Percentiles rank a stretch among this genome's conserved stretches.
Evolutionary conservation across 306 rosid genomes (phyloP).

Genomic region (Datisca glomerata): DNA sequence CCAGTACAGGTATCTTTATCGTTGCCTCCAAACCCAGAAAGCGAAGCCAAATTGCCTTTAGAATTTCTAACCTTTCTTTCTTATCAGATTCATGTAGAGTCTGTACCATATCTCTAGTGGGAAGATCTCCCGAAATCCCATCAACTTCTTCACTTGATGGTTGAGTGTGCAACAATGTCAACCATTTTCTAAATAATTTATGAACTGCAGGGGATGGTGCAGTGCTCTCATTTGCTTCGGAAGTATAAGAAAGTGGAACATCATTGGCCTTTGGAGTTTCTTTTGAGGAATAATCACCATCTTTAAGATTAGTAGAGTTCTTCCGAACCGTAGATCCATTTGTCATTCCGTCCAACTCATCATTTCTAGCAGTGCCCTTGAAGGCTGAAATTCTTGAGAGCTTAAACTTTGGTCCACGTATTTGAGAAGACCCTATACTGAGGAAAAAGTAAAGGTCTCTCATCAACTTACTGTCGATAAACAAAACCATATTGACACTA

Average conservation of each 20-base stretch:
- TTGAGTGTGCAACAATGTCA: constrained; percentile 41
- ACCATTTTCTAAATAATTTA: constrained; percentile 45
- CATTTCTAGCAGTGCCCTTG: constrained; percentile 56
- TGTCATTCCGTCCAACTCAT: constrained; percentile 31
- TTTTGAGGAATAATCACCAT: constrained; percentile 30
- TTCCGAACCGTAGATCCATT: constrained; percentile 39
- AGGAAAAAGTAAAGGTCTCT: constrained; percentile 34
- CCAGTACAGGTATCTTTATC: constrained; percentile 53
- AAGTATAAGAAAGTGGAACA: constrained; percentile 36
- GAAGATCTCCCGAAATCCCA: constrained; percentile 31
- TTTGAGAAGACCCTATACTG: constrained; percentile 68
- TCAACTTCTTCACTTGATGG: constrained; percentile 34
- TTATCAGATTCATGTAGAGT: constrained; percentile 19
- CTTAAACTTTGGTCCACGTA: constrained; percentile 34
- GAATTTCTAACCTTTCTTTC: constrained; percentile 24
- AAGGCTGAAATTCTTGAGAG: constrained; percentile 53
- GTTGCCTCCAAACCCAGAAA: constrained; percentile 45
- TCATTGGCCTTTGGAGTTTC: constrained; percentile 38
- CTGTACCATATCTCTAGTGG: constrained; percentile 21
- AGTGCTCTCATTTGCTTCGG: constrained; percentile 37
- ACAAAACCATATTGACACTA: no score
- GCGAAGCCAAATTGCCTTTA: constrained; percentile 33
- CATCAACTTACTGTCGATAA: no score
- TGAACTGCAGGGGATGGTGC: constrained; percentile 40
- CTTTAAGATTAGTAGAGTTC: constrained; percentile 47